phyloP scores from a whole-genome alignment of 371 early-diverging fungal species.

The Rhizopus stolonifer region DNA sequence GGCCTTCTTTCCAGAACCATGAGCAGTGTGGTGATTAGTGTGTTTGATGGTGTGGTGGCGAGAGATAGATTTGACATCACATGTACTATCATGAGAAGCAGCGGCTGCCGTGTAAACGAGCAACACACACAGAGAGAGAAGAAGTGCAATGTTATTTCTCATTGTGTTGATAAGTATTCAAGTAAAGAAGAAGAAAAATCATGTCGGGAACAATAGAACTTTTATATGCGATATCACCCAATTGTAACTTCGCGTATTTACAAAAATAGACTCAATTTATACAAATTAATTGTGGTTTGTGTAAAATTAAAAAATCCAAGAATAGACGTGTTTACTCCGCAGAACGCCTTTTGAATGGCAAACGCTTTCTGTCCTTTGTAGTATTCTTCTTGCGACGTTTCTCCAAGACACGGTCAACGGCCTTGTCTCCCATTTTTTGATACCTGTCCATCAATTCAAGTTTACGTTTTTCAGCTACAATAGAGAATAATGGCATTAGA shows the following conservation, averaged over 20 bases:
- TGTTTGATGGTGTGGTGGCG: neutral
- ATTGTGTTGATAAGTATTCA: neutral
- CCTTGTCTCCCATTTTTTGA: conserved; percentile 62
- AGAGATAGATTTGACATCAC: neutral
- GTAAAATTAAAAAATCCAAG: neutral
- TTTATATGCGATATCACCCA: neutral
- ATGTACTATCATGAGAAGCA: neutral
- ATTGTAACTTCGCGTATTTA: neutral
- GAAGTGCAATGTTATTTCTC: neutral
- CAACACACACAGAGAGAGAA: neutral
- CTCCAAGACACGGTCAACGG: conserved; percentile 78
- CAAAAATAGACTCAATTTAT: neutral
- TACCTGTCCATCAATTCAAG: conserved; percentile 79
- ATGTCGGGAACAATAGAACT: neutral
- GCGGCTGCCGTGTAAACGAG: neutral
- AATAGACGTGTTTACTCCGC: conserved; percentile 11
- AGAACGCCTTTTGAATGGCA: conserved; percentile 50
- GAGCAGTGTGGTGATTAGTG: neutral
- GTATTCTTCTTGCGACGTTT: conserved; percentile 89
- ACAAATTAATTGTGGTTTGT: conserved; percentile 2
- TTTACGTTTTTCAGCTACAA: conserved; percentile 75
- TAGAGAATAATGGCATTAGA: conserved; percentile 2
- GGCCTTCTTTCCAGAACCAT: neutral
- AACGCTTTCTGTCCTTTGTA: conserved; percentile 65
- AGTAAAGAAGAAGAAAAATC: neutral